Conservation (phyloP, 345 rosid species). For the Tarenaya hassleriana region DNA sequence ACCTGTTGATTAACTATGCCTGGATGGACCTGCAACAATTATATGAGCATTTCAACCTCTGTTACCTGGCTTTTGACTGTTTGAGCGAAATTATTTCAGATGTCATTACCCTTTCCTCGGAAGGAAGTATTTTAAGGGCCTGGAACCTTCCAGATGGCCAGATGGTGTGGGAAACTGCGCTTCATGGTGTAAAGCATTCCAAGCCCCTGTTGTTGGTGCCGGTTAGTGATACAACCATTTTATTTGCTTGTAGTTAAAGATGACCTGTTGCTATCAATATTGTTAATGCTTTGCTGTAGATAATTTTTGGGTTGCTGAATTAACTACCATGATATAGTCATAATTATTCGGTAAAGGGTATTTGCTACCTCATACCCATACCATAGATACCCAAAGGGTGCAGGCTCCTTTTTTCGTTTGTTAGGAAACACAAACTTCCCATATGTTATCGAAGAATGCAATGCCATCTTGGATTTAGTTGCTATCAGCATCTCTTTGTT, state of each 20-base stretch:
- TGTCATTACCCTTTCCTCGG: conserved; percentile 73
- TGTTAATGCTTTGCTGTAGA: too few relatives aligned
- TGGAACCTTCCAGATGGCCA: conserved; percentile 99
- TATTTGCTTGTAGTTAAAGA: neutral
- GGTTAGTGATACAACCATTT: conserved; percentile 37
- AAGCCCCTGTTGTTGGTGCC: conserved; percentile 56
- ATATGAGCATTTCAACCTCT: conserved; percentile 10
- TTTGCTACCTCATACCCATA: too few relatives aligned
- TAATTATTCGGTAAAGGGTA: too few relatives aligned
- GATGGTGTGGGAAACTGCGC: conserved; percentile 87
- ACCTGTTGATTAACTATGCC: conserved; percentile 11
- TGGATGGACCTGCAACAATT: conserved; percentile 3
- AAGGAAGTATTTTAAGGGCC: conserved; percentile 75
- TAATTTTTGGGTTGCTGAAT: too few relatives aligned
- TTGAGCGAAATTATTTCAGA: conserved; percentile 47
- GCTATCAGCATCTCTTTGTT: conserved; percentile 9
- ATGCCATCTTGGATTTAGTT: conserved; percentile 6
- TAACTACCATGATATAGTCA: too few relatives aligned
- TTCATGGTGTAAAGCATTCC: conserved; percentile 49
- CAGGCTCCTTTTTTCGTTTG: neutral
- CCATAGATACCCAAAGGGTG: too few relatives aligned
- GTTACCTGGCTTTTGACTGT: conserved; percentile 7
- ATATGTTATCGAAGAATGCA: neutral
- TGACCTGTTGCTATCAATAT: neutral
- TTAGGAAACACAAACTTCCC: conserved; percentile 8